Evolutionary conservation across 2,329 filamentous ascomycete genomes (phyloP).

Genomic region (Fusarium equiseti): DNA sequence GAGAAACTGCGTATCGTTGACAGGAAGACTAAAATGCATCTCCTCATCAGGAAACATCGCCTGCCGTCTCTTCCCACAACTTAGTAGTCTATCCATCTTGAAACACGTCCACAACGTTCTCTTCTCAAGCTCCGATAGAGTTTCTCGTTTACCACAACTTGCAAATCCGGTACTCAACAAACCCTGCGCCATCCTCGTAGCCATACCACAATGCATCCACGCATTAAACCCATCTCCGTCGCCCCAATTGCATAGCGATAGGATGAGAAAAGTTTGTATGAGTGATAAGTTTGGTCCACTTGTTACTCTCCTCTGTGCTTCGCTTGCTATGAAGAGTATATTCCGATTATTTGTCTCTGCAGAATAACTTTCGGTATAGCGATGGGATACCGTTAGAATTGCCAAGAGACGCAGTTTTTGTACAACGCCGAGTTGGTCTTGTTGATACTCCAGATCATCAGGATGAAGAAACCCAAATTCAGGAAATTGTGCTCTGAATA

Average conservation of each 20-base stretch:
- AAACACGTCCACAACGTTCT: constrained; percentile 44
- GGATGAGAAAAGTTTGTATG: constrained; percentile 40
- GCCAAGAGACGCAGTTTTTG: constrained; percentile 38
- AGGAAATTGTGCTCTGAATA: constrained; percentile 42
- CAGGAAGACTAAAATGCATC: constrained; percentile 31
- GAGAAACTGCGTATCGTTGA: constrained; percentile 38
- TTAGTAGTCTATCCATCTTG: constrained; percentile 41
- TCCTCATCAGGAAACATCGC: constrained; percentile 38
- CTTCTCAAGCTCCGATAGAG: constrained; percentile 39
- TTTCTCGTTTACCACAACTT: constrained; percentile 23
- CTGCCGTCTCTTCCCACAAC: constrained; percentile 41
- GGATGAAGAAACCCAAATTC: constrained; percentile 45
- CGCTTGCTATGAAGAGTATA: constrained; percentile 7
- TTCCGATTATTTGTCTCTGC: not conserved
- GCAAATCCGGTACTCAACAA: constrained; percentile 38
- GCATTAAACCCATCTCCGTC: constrained; percentile 46
- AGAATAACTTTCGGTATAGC: constrained; percentile 8
- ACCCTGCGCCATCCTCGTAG: constrained; percentile 44
- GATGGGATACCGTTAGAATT: constrained; percentile 31
- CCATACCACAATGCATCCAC: constrained; percentile 46
- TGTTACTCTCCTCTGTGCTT: constrained; percentile 31
- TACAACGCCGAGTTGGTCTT: not conserved
- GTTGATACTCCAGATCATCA: constrained; percentile 40
- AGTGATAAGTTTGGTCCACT: constrained; percentile 32
- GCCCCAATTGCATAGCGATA: constrained; percentile 44